Conservation (phyloP, 2,329 filamentous ascomycete species). For the Pleoardoris graminearum region DNA sequence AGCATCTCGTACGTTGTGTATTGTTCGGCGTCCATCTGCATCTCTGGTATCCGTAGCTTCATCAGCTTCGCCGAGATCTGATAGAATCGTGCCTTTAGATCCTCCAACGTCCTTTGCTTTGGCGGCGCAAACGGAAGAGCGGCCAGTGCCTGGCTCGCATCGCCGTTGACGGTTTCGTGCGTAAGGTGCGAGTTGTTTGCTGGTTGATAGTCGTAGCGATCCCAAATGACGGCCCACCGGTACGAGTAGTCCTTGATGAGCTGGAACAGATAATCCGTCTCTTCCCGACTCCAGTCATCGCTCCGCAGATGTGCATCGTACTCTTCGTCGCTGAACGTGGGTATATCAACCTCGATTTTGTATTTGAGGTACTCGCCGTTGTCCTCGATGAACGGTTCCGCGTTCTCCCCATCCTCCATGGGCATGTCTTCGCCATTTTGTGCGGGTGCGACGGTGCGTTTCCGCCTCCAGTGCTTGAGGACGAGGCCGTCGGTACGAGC, state of each 20-base stretch:
- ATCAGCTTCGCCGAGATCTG: slow-evolving; percentile 65
- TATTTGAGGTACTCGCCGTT: slow-evolving; percentile 76
- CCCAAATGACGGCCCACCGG: slow-evolving; percentile 88
- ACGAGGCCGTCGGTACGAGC: slow-evolving; percentile 73
- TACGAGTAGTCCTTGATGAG: slow-evolving; percentile 78
- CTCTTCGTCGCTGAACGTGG: slow-evolving; percentile 83
- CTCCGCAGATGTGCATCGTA: slow-evolving; percentile 76
- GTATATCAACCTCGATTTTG: slow-evolving; percentile 78
- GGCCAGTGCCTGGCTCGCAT: slow-evolving; percentile 31
- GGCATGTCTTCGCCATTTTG: slow-evolving; percentile 36
- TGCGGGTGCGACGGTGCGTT: slow-evolving; percentile 45
- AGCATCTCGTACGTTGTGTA: slow-evolving; percentile 83
- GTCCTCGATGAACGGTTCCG: slow-evolving; percentile 46
- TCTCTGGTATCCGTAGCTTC: slow-evolving; percentile 46
- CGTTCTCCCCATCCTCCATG: slow-evolving; percentile 42
- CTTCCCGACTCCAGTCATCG: slow-evolving; percentile 83
- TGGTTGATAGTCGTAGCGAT: slow-evolving; percentile 79
- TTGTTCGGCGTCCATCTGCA: slow-evolving; percentile 78
- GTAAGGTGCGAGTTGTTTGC: slow-evolving; percentile 29
- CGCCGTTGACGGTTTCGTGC: slow-evolving; percentile 24
- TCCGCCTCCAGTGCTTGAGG: slow-evolving; percentile 79
- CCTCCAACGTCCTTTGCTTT: slow-evolving; percentile 74
- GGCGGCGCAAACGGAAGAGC: slow-evolving; percentile 48
- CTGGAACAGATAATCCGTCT: slow-evolving; percentile 88
- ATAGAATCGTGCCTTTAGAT: slow-evolving; percentile 91